Conservation (phyloP, 1,284 basidiomycete species). For the Microbotryum scabiosae region DNA sequence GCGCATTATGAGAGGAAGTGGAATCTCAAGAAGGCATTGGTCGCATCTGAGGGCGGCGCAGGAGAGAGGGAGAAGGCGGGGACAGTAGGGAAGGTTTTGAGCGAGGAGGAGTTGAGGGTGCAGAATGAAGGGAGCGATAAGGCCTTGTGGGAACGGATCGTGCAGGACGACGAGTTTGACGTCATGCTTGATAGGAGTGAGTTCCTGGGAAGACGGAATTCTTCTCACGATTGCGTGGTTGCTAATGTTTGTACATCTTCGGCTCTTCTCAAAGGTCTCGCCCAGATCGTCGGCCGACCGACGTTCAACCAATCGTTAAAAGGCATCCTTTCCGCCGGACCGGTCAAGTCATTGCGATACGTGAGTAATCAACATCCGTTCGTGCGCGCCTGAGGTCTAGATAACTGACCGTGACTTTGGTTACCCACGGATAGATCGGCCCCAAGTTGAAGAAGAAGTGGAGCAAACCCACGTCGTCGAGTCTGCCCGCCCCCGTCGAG, state of each 20-base stretch:
- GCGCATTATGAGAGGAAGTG: conserved; percentile 44
- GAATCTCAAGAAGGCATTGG: conserved; percentile 26
- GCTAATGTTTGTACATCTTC: neutral
- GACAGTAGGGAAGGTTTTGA: conserved; percentile 36
- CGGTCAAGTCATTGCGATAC: conserved; percentile 69
- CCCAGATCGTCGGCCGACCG: conserved; percentile 66
- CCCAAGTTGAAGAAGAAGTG: conserved; percentile 12
- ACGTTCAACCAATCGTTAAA: conserved; percentile 78
- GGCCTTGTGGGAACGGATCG: conserved; percentile 65
- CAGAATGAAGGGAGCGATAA: conserved; percentile 50
- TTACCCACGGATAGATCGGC: neutral
- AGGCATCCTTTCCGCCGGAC: conserved; percentile 73
- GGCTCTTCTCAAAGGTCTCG: conserved; percentile 20
- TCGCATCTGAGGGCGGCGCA: too few relatives aligned
- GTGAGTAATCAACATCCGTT: conserved; percentile 36
- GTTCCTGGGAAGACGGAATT: conserved; percentile 31
- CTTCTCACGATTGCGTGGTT: too few relatives aligned
- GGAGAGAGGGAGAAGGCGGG: conserved; percentile 33
- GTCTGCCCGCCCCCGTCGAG: too few relatives aligned
- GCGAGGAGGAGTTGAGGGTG: conserved; percentile 35
- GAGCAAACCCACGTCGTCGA: neutral
- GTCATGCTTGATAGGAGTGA: conserved; percentile 54
- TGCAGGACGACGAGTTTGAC: conserved; percentile 54
- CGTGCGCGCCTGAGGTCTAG: conserved; percentile 58
- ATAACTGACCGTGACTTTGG: neutral